Conservation (phyloP, 768 basidiomycete species). For the Amanita jacksonii region DNA sequence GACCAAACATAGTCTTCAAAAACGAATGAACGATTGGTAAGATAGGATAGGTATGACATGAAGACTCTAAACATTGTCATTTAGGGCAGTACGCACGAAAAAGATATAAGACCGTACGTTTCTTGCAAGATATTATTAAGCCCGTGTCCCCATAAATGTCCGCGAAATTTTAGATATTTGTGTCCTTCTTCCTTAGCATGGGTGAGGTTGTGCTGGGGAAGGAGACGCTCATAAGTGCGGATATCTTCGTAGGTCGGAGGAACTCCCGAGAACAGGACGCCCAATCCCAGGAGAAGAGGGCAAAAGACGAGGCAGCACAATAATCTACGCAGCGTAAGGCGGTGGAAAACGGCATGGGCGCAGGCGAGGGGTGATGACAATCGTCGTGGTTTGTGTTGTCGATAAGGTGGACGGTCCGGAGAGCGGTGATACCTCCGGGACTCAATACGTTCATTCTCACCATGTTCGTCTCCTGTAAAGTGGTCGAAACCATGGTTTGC, state of each 20-base stretch:
- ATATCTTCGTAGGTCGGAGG: slow-evolving; percentile 30
- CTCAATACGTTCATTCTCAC: too few species aligned
- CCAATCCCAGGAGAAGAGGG: slow-evolving; percentile 17
- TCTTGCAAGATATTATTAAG: slow-evolving; percentile 57
- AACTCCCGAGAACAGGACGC: slow-evolving; percentile 26
- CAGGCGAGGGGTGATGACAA: too few species aligned
- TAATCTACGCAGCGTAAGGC: slow-evolving; percentile 1
- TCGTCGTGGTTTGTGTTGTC: too few species aligned
- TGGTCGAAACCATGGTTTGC: too few species aligned
- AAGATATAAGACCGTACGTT: slow-evolving; percentile 30
- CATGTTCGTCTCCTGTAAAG: too few species aligned
- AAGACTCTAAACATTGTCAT: slow-evolving; percentile 25
- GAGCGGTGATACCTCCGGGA: too few species aligned
- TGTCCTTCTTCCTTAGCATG: slow-evolving; percentile 11
- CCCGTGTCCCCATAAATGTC: slow-evolving; percentile 51
- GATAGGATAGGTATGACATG: slow-evolving; percentile 42
- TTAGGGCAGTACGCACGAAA: neutral
- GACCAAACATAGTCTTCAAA: slow-evolving; percentile 61
- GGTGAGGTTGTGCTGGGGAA: slow-evolving; percentile 29
- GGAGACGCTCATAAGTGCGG: slow-evolving; percentile 22
- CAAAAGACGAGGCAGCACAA: neutral
- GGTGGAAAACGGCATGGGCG: neutral
- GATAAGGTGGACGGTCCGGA: too few species aligned
- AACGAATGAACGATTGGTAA: slow-evolving; percentile 43
- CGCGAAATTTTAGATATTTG: slow-evolving; percentile 40